Evolutionary conservation across 1,284 basidiomycete genomes (phyloP).

Genomic region (Marasmius tenuissimus): DNA sequence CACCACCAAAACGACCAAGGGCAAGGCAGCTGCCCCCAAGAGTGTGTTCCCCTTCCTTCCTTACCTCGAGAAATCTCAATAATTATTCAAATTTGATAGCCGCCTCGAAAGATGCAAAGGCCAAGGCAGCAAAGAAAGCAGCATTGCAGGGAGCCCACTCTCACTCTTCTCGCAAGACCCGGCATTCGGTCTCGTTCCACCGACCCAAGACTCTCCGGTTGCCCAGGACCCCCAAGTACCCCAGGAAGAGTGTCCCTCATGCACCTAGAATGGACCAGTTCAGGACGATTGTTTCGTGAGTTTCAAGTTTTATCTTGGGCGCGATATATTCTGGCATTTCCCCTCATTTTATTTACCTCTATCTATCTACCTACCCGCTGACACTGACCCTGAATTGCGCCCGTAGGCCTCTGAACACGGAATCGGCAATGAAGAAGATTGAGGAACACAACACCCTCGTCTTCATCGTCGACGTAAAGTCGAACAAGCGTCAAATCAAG

Average conservation of each 20-base stretch:
- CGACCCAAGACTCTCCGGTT: slow-evolving; percentile 94
- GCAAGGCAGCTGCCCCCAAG: slow-evolving; percentile 52
- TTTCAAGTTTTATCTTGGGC: slow-evolving; percentile 13
- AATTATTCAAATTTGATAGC: too few species aligned
- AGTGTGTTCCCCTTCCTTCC: slow-evolving; percentile 33
- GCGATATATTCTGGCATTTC: not conserved
- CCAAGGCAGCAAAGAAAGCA: slow-evolving; percentile 95
- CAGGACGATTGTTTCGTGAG: slow-evolving; percentile 88
- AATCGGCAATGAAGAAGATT: slow-evolving; percentile 96
- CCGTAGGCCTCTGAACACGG: slow-evolving; percentile 74
- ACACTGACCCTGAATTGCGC: not conserved
- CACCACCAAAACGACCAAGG: slow-evolving; percentile 62
- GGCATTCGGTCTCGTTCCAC: slow-evolving; percentile 91
- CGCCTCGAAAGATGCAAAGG: slow-evolving; percentile 62
- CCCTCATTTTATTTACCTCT: slow-evolving; percentile 5
- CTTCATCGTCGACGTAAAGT: slow-evolving; percentile 93
- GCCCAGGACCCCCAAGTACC: slow-evolving; percentile 87
- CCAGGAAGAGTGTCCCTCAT: slow-evolving; percentile 92
- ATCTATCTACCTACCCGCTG: not conserved
- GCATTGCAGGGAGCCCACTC: slow-evolving; percentile 86
- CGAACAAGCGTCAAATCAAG: slow-evolving; percentile 99
- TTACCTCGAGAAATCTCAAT: not conserved
- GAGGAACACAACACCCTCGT: slow-evolving; percentile 99
- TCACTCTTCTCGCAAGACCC: slow-evolving; percentile 80
- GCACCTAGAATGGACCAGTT: slow-evolving; percentile 97